Evolutionary conservation across 441 rosid species (phyloP).

Genomic region (Gossypium davidsonii): DNA sequence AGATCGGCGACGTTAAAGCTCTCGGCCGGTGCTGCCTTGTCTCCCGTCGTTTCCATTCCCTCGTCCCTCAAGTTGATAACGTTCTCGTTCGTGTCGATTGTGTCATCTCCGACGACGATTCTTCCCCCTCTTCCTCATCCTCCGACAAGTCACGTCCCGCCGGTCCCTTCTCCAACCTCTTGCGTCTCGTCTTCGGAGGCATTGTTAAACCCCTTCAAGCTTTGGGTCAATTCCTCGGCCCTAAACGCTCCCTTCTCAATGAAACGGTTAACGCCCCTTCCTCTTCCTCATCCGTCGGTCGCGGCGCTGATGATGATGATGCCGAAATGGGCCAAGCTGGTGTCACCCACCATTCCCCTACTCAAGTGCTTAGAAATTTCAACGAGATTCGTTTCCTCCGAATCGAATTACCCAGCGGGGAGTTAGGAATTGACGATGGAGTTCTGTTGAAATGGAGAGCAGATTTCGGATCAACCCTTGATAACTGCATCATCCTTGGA

Average conservation of each 20-base stretch:
- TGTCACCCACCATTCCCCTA: slow-evolving; percentile 90
- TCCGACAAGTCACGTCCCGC: slow-evolving; percentile 38
- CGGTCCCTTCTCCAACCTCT: slow-evolving; percentile 39
- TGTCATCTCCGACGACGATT: slow-evolving; percentile 78
- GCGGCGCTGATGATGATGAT: slow-evolving; percentile 42
- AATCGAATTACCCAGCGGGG: slow-evolving; percentile 81
- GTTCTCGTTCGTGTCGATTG: slow-evolving; percentile 87
- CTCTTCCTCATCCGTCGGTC: slow-evolving; percentile 40
- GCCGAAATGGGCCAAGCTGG: slow-evolving; percentile 66
- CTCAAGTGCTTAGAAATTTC: slow-evolving; percentile 78
- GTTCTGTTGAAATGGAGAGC: slow-evolving; percentile 79
- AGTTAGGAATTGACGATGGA: slow-evolving; percentile 74
- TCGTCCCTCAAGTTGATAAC: slow-evolving; percentile 75
- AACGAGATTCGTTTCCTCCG: slow-evolving; percentile 63
- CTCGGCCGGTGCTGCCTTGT: slow-evolving; percentile 84
- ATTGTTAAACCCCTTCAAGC: slow-evolving; percentile 74
- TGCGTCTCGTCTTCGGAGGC: slow-evolving; percentile 52
- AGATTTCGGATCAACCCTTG: slow-evolving; percentile 87
- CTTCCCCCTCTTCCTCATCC: slow-evolving; percentile 25
- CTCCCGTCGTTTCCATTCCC: slow-evolving; percentile 64
- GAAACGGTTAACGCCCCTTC: slow-evolving; percentile 6
- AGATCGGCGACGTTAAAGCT: slow-evolving; percentile 78
- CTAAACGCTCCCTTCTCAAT: slow-evolving; percentile 25
- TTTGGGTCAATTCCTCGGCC: slow-evolving; percentile 48
- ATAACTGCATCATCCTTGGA: slow-evolving; percentile 77